A percentile compares a stretch with the other conserved stretches of the same genome.
Evolutionary conservation across 108 stramenopile species (phyloP).

Genomic region (Skeletonema menzelii): DNA sequence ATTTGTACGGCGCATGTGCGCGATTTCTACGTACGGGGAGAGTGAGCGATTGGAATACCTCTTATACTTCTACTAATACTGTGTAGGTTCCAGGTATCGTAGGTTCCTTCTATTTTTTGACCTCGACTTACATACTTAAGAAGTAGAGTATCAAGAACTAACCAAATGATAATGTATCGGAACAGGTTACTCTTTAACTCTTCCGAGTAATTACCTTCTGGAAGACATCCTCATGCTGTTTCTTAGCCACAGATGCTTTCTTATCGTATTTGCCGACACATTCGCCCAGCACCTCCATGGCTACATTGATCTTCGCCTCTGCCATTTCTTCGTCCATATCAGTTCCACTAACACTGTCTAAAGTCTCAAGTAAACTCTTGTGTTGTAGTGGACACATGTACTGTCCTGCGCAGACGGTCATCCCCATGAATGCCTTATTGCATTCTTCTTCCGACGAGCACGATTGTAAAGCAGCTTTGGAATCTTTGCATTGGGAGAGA

Average conservation of each 20-base stretch:
- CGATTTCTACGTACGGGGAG: too few relatives aligned
- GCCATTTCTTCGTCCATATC: conserved; percentile 39
- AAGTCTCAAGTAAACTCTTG: conserved; percentile 45
- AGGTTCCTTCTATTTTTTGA: too few relatives aligned
- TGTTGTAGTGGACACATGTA: conserved; percentile 86
- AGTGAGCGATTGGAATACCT: too few relatives aligned
- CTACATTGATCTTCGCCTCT: conserved; percentile 64
- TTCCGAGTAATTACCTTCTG: conserved; percentile 9
- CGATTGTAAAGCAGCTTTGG: conserved; percentile 44
- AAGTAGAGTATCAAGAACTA: too few relatives aligned
- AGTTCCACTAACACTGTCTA: conserved; percentile 26
- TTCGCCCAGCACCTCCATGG: conserved; percentile 63
- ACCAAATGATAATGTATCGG: too few relatives aligned
- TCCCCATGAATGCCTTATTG: conserved; percentile 72
- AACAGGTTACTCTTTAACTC: neutral
- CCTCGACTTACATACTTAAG: too few relatives aligned
- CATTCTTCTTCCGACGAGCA: conserved; percentile 77
- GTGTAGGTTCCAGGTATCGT: too few relatives aligned
- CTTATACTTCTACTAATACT: too few relatives aligned
- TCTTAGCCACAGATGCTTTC: conserved; percentile 54
- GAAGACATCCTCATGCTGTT: conserved; percentile 60
- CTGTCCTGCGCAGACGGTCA: conserved; percentile 87
- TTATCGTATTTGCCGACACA: conserved; percentile 65
- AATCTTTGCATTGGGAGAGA: conserved; percentile 53
- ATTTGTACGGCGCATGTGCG: too few relatives aligned